Base-by-base conservation (phyloP, 768 basidiomycete genomes). In the Termitomyces bulborhizus region DNA sequence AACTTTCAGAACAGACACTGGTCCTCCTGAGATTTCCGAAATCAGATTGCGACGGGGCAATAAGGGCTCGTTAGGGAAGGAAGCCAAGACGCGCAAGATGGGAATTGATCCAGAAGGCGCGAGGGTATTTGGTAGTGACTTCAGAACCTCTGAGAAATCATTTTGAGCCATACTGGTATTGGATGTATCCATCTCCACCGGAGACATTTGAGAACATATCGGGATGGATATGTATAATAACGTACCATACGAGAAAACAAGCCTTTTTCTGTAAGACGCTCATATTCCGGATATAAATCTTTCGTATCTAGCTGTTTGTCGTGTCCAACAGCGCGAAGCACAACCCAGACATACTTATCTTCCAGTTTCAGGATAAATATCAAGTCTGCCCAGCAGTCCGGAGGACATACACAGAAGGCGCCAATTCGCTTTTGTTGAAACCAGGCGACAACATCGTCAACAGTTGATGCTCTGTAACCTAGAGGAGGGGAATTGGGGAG, bases 401-500 rank as follows among this genome's bases (percentile, higher is more conserved):
- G 21, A 26, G 42, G 42, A 43, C 42, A 43, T 2, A 43, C 6
- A 24, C 46, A 46, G 31, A 46, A 46, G 2, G 46, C 46, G 8
- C 46, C 46, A 3, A 16, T 21, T 9, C 46, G 46, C 32, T 49
- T 36, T 32, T 49, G 48, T 5, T 12, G 16, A 3, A 49, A 13
- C 48, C 48, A 49, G 0, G 48, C 48, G 9, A 49, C 6, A 24
- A 49, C 48, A 26, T 49, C 48, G 18, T 37, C 32, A 18, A 29
- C 1, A 31, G 7, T 54, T 5, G 12, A 26, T 11, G 53, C 53
- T 31, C 18, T 37, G n/a, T 54, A 54, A n/a, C 44, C 53, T 5
- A 54, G 44, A 46, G 53, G 53, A 31, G 53, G 45, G 18, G 53
- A 46, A n/a, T 1, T 40, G 3, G 53, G 37, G n/a, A 46, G 45